Evolutionary conservation across 1,284 basidiomycete species (phyloP).

Genomic region (Lignosus rhinocerotis): DNA sequence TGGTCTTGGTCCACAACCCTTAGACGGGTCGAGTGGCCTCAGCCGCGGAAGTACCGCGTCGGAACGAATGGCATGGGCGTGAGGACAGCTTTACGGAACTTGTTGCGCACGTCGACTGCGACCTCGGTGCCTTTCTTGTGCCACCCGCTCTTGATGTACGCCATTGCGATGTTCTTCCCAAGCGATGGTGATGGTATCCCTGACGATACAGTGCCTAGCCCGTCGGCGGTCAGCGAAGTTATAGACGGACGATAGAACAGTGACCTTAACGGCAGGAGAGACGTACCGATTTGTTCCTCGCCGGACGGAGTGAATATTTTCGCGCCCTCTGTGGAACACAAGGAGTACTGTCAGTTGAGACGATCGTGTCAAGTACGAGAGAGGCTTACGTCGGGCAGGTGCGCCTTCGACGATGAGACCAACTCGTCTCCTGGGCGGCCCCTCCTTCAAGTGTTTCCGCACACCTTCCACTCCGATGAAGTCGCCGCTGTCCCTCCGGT

Average conservation of each 20-base stretch:
- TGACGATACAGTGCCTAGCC: constrained; percentile 77
- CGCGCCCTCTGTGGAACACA: constrained; percentile 65
- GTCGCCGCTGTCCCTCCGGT: constrained; percentile 65
- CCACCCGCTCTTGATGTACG: constrained; percentile 76
- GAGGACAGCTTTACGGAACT: constrained; percentile 67
- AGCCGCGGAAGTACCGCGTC: constrained; percentile 70
- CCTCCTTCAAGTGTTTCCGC: constrained; percentile 78
- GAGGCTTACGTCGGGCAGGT: constrained; percentile 74
- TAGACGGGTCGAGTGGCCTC: neutral
- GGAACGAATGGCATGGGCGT: constrained; percentile 82
- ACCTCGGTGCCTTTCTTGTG: constrained; percentile 92
- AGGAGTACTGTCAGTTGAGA: constrained; percentile 8
- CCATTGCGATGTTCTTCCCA: constrained; percentile 95
- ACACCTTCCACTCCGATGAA: constrained; percentile 90
- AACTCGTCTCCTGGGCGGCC: constrained; percentile 78
- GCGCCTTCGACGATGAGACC: constrained; percentile 85
- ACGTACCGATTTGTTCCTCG: constrained; percentile 59
- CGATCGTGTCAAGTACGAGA: neutral
- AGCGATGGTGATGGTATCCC: constrained; percentile 95
- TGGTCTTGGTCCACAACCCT: too few relatives aligned
- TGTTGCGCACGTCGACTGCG: constrained; percentile 77
- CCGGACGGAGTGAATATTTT: constrained; percentile 66
- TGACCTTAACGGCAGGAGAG: neutral
- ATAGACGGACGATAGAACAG: neutral
- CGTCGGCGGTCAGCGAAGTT: too few relatives aligned